Percentiles rank a stretch among this genome's conserved stretches.
These are phyloP conservation scores for Anthracocystis setariae DNA, from an alignment of 1,284 basidiomycete genomes.

Conservation along the genomic window DNA sequence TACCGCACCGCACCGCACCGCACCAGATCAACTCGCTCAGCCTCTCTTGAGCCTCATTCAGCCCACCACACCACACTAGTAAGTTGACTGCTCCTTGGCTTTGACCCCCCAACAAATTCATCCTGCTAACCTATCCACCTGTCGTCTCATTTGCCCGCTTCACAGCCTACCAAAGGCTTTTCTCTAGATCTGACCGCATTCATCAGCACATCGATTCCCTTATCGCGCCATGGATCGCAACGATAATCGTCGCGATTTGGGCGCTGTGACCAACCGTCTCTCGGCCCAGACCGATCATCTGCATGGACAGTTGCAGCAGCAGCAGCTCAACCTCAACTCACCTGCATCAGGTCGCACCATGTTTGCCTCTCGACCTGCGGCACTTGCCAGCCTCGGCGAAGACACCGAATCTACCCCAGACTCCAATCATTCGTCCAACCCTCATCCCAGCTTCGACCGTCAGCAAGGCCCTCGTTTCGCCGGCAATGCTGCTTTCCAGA, in stretches of 20 bases:
- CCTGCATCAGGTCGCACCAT: constrained; percentile 31
- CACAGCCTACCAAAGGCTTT: too few species aligned
- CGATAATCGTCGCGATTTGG: constrained; percentile 38
- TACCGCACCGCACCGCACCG: neutral
- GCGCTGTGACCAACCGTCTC: constrained; percentile 43
- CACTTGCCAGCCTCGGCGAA: constrained; percentile 58
- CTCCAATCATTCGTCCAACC: constrained; percentile 10
- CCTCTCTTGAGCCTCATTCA: too few species aligned
- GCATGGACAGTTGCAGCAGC: constrained; percentile 58
- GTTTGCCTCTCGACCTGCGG: constrained; percentile 46
- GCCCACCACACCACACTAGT: too few species aligned
- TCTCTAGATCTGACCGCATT: neutral
- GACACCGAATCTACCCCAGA: constrained; percentile 43
- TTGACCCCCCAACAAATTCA: too few species aligned
- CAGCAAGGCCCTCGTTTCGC: constrained; percentile 60
- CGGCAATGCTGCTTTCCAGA: constrained; percentile 61
- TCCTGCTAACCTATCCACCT: too few species aligned
- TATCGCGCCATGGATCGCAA: constrained; percentile 17
- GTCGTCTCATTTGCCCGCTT: too few species aligned
- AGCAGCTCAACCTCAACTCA: constrained; percentile 52
- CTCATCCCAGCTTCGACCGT: constrained; percentile 21
- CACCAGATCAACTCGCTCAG: too few species aligned
- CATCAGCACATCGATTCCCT: neutral
- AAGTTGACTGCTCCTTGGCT: too few species aligned
- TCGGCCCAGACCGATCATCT: constrained; percentile 59